phyloP scores from a whole-genome alignment of 768 basidiomycete species.

The Omphalotus guepiniiformis region DNA sequence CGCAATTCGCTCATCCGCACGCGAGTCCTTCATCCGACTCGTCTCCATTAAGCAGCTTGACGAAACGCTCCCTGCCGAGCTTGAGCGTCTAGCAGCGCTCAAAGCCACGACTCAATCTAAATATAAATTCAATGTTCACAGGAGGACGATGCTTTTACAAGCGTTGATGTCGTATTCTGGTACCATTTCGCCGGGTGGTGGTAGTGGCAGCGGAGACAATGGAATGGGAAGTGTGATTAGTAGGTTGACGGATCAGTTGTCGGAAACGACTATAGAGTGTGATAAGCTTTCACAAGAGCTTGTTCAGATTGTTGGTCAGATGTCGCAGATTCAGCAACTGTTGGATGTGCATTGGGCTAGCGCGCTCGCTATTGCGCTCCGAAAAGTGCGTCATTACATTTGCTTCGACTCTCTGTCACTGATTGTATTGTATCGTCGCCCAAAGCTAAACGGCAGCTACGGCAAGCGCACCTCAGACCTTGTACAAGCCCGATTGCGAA shows the following conservation, averaged over 20 bases:
- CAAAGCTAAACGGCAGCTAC: slow-evolving; percentile 65
- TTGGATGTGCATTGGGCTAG: slow-evolving; percentile 68
- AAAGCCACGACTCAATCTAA: slow-evolving; percentile 56
- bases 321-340: slow-evolving; percentile 55
- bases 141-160: slow-evolving; percentile 68
- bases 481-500: slow-evolving; percentile 37
- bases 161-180: slow-evolving; percentile 55
- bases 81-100: slow-evolving; percentile 49
- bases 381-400: slow-evolving; percentile 44
- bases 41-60: slow-evolving; percentile 62
- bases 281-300: slow-evolving; percentile 58
- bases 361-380: slow-evolving; percentile 71
- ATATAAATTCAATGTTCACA: slow-evolving; percentile 63
- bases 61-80: slow-evolving; percentile 51
- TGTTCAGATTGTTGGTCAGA: slow-evolving; percentile 55
- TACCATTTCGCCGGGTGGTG: slow-evolving; percentile 15
- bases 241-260: slow-evolving; percentile 52
- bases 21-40: slow-evolving; percentile 68
- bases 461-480: slow-evolving; percentile 61
- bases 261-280: slow-evolving; percentile 52
- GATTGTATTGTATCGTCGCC: slow-evolving; percentile 1
- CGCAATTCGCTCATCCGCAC: slow-evolving; percentile 64
- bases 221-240: slow-evolving; percentile 36
- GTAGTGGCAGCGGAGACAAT: slow-evolving; percentile 20
- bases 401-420: slow-evolving; percentile 1